Conservation (phyloP, 2,329 filamentous ascomycete genomes). For the Lasiodiplodia gonubiensis region DNA sequence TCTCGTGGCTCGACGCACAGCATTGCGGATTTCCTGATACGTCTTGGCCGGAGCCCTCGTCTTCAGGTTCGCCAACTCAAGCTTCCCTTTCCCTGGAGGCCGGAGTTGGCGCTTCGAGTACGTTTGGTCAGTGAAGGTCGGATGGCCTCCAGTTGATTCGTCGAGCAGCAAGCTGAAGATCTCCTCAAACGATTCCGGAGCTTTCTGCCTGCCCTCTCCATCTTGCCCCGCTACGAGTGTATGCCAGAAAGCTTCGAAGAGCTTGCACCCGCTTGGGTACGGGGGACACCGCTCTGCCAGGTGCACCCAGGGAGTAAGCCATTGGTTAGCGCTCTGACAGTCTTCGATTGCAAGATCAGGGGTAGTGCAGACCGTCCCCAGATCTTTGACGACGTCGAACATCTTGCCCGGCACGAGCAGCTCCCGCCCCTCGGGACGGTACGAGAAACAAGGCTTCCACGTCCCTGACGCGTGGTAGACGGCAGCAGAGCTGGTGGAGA, state of each 20-base stretch:
- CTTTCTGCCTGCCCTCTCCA: conserved; percentile 28
- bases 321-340: conserved; percentile 26
- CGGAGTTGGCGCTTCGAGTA: conserved; percentile 33
- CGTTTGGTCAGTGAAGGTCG: conserved; percentile 34
- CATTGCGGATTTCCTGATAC: conserved; percentile 31
- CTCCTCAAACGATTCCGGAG: conserved; percentile 34
- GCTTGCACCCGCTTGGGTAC: conserved; percentile 26
- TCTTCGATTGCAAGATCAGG: conserved; percentile 31
- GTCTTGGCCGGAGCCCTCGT: conserved; percentile 33
- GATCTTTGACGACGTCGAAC: not conserved
- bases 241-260: conserved; percentile 36
- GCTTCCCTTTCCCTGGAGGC: conserved; percentile 30
- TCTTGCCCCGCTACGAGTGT: conserved; percentile 36
- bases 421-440: not conserved
- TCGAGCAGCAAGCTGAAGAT: conserved; percentile 38
- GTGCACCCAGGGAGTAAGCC: conserved; percentile 30
- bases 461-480: conserved; percentile 33
- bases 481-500: conserved; percentile 34
- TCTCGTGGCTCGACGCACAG: conserved; percentile 32
- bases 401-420: not conserved
- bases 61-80: conserved; percentile 34
- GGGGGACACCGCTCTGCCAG: conserved; percentile 14
- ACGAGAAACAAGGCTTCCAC: not conserved
- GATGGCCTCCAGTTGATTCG: conserved; percentile 29
- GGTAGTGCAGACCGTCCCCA: conserved; percentile 4